Base-by-base conservation (phyloP, 2,329 filamentous ascomycete genomes). In the Leptographium radiaticola region DNA sequence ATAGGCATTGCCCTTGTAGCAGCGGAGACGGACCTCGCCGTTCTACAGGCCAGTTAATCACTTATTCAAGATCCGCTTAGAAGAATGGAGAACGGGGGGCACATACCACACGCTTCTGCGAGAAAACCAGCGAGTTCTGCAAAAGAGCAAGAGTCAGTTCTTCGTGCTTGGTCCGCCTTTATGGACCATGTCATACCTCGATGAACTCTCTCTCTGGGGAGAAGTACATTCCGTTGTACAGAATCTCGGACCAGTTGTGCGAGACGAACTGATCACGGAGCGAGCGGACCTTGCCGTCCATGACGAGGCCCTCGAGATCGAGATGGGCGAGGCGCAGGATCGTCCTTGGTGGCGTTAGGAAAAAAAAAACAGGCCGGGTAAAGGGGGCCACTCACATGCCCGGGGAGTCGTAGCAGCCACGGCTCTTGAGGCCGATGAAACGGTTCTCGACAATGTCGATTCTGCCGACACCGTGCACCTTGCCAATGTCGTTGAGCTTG, bases 361-460 rank as follows among this genome's bases (percentile, higher is more conserved):
- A 16, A 51, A 56, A 15, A 59, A 50, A 43, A 9, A 16, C 12
- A 20, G 46, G 15, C 13, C 16, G 30, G 15, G 7, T 30, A 20
- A 11, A 18, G 10, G 42, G 30, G 11, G 40, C 13, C 13, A 36
- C 40, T 54, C 40, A 61, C 57, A 83, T 69, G 55, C 73, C 79
- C 1, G 79, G 79, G 12, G 79, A 76, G 64, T 90, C 87, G 73
- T 90, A 90, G 75, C 86, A 90, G 62, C 87, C 87, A 63, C 87
- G 81, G 61, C 78, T 83, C 75, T 90, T 90, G 62, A 90, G 75
- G 59, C 86, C 87, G 64, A 87, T 68, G 58, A 70, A 71, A 53
- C 87, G 79, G 73, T 87, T 86, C 64, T 89, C 86, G 57, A 90
- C 86, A 65, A 91, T 91, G 68, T 91, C 87, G 60, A 91, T 84